phyloP scores from a whole-genome alignment of 768 basidiomycete genomes.

The Rhizopogon vinicolor region DNA sequence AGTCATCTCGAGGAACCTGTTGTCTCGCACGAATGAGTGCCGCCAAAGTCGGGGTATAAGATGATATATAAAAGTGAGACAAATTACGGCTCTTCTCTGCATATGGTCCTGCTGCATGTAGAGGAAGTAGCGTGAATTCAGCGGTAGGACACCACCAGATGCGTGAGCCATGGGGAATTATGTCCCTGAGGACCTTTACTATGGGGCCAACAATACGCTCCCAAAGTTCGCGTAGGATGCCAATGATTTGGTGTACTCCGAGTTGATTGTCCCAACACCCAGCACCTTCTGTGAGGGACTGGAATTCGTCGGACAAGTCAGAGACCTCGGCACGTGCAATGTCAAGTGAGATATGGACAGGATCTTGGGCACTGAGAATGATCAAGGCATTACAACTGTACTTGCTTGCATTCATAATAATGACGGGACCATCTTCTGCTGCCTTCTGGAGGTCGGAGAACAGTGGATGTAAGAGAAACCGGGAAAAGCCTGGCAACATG shows the following conservation, averaged over 20 bases:
- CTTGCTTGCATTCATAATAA: conserved; percentile 10
- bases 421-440: conserved; percentile 13
- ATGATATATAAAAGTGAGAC: not conserved
- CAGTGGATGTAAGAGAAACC: conserved; percentile 10
- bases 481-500: conserved; percentile 5
- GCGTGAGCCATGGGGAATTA: not conserved
- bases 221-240: not conserved
- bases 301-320: not conserved
- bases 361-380: not conserved
- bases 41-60: not conserved
- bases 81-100: not conserved
- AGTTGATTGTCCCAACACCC: not conserved
- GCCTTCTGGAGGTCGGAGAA: conserved; percentile 8
- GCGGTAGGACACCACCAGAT: conserved; percentile 6
- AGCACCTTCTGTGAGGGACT: not conserved
- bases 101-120: conserved; percentile 31
- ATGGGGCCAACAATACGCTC: not conserved
- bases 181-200: not conserved
- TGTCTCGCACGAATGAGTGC: not conserved
- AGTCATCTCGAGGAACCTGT: conserved; percentile 9
- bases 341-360: not conserved
- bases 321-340: not conserved
- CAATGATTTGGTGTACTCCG: too few species aligned
- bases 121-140: conserved; percentile 22
- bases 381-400: conserved; percentile 10